Conservation (phyloP, 1,139 yeast species). For the Arxiozyma telluris region DNA sequence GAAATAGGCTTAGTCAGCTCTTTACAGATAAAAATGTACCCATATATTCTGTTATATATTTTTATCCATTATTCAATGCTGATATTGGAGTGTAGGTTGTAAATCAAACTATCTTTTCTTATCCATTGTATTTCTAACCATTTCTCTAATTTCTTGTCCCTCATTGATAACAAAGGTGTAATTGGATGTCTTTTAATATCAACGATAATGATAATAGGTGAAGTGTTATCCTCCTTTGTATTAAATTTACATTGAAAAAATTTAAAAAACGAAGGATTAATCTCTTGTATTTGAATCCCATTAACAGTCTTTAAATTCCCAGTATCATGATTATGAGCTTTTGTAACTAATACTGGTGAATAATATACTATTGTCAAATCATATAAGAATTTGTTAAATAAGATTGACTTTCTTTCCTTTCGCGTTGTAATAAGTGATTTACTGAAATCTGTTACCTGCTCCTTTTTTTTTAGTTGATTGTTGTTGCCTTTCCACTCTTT, state of each 20-base stretch:
- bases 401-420: constrained; percentile 9
- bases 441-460: background rate
- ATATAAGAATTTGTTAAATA: constrained; percentile 32
- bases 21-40: background rate
- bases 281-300: constrained; percentile 30
- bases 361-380: constrained; percentile 44
- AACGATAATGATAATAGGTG: constrained; percentile 39
- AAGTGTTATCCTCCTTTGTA: constrained; percentile 9
- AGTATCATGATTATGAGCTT: constrained; percentile 17
- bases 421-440: background rate
- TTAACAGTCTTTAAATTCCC: constrained; percentile 17
- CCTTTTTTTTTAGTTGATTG: background rate
- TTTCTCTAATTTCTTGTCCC: constrained; percentile 47
- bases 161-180: constrained; percentile 40
- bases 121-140: constrained; percentile 68
- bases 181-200: constrained; percentile 42
- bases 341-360: constrained; percentile 21
- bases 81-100: constrained; percentile 31
- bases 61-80: constrained; percentile 13
- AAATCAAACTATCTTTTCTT: constrained; percentile 49
- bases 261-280: constrained; percentile 48
- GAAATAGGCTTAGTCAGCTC: background rate
- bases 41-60: too few species aligned
- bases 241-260: constrained; percentile 30
- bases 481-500: background rate